A percentile compares a stretch with the other conserved stretches of the same genome.
phyloP scores from a whole-genome alignment of 306 rosid species.

The barrel medic (Medicago truncatula) region DNA sequence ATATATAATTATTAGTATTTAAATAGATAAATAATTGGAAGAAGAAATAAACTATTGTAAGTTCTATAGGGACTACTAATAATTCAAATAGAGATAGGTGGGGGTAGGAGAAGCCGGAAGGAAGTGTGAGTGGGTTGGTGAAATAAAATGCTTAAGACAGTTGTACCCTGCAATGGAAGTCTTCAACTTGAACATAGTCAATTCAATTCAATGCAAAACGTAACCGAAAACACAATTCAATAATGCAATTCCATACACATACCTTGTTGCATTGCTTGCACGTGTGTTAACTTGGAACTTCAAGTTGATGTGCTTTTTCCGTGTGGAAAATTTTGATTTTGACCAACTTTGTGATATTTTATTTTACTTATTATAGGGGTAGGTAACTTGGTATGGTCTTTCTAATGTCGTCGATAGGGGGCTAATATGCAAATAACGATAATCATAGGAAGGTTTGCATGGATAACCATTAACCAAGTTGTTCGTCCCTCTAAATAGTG shows the following conservation, averaged over 20 bases:
- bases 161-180: not conserved
- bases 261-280: not conserved
- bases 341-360: not conserved
- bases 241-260: not conserved
- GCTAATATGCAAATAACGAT: too few species aligned
- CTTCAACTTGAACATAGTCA: not conserved
- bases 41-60: too few species aligned
- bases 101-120: not conserved
- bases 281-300: conserved; percentile 9
- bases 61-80: too few species aligned
- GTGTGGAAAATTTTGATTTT: not conserved
- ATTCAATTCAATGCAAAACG: not conserved
- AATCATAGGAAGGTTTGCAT: too few species aligned
- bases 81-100: not conserved
- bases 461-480: too few species aligned
- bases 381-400: not conserved
- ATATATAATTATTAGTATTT: too few species aligned
- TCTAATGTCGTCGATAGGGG: too few species aligned
- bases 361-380: not conserved
- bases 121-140: conserved; percentile 8
- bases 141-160: not conserved
- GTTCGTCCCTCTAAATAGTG: too few species aligned
- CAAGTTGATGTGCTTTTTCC: not conserved
- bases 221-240: not conserved
- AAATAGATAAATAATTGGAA: too few species aligned